Base-by-base conservation (phyloP, 352 stramenopile genomes). In the Pythium rhizo-oryzae region DNA sequence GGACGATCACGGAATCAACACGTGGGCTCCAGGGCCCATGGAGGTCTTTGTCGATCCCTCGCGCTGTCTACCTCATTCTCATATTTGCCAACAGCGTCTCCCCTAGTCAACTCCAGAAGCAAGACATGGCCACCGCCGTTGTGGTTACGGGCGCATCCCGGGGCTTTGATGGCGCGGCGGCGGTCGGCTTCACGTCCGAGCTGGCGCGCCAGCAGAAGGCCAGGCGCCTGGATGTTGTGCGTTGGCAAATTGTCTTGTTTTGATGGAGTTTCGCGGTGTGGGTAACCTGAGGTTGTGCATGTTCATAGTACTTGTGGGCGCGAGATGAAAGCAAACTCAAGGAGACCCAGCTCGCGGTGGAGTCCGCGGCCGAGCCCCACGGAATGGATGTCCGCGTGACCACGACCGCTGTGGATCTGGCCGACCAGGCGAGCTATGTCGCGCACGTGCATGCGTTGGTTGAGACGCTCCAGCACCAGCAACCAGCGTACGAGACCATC, bases 121-220 rank as follows among this genome's bases (percentile, higher is more conserved):
- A 47, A 47, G 15, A 33, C 1, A 85, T 82, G 73, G 59, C 59
- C 39, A 65, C 65, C 47, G 77, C 74, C 4, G 77, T 96, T 24
- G 56, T 97, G 47, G 70, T 97, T n/a, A 96, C 90, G 0, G 90
- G 90, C 28, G 89, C 89, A 16, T 94, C 84, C 56, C 74, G 85
- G 18, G 84, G 89, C 75, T 96, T 94, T 70, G 90, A 89, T 3
- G 78, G 83, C 18, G 59, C 33, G 15, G 16, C 35, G 12, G 59
- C 59, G 0, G 25, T 59, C 8, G 59, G 33, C 0, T 56, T 66
- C 21, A 59, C 47, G 13, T 35, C 35, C 15, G 59, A 66, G 23
- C 49, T 66, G 2, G 46, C 15, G 18, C 30, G 35, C 0, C 21
- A 41, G 49, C 59, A 59, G 7, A 47, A 19, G 6, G 1, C 41